phyloP scores from a whole-genome alignment of 352 stramenopile species.

The Pythium aristosporum region DNA sequence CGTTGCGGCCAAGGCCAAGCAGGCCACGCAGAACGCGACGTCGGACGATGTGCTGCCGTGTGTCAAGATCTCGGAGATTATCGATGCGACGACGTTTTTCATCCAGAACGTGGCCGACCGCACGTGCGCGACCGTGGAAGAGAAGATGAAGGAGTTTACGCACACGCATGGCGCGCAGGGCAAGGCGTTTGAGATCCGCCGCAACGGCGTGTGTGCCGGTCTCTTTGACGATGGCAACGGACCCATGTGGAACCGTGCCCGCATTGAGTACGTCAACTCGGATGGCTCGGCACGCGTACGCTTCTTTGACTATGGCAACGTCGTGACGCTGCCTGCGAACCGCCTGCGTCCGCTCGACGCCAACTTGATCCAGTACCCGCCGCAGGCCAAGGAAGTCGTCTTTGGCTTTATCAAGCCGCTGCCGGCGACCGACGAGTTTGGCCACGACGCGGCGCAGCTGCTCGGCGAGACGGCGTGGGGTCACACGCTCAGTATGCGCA shows the following conservation, averaged over 20 bases:
- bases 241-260: slow-evolving; percentile 93
- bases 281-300: slow-evolving; percentile 77
- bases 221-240: slow-evolving; percentile 95
- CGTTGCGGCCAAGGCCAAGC: slow-evolving; percentile 43
- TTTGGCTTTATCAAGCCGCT: slow-evolving; percentile 88
- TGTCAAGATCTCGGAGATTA: slow-evolving; percentile 94
- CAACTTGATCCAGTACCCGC: slow-evolving; percentile 86
- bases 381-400: slow-evolving; percentile 83
- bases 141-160: slow-evolving; percentile 94
- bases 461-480: slow-evolving; percentile 92
- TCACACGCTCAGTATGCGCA: slow-evolving; percentile 81
- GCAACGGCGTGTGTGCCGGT: slow-evolving; percentile 90
- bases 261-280: slow-evolving; percentile 78
- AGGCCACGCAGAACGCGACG: slow-evolving; percentile 40
- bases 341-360: slow-evolving; percentile 90
- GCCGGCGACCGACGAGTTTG: slow-evolving; percentile 89
- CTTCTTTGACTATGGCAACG: slow-evolving; percentile 97
- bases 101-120: slow-evolving; percentile 90
- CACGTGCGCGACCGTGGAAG: slow-evolving; percentile 86
- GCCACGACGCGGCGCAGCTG: slow-evolving; percentile 88
- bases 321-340: slow-evolving; percentile 77
- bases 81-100: slow-evolving; percentile 93
- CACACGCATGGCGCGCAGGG: slow-evolving; percentile 81
- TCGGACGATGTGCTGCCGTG: slow-evolving; percentile 65
- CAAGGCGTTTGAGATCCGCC: slow-evolving; percentile 90